Conservation (phyloP, 2,329 filamentous ascomycete genomes). For the Albifimbria verrucaria region DNA sequence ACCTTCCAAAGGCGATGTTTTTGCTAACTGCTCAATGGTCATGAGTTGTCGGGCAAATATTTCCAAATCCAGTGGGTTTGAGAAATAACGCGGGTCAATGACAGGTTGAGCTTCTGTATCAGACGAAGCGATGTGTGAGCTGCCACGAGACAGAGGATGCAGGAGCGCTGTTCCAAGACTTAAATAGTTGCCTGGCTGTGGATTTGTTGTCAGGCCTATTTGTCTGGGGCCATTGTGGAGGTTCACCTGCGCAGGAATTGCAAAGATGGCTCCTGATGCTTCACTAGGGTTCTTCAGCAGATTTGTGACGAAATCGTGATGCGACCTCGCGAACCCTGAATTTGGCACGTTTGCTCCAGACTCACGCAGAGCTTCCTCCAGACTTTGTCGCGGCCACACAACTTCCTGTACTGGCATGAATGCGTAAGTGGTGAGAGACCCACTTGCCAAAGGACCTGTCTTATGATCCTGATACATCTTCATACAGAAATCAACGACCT, state of each 20-base stretch:
- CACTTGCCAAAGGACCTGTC: conserved; percentile 14
- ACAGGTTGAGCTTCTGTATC: not conserved
- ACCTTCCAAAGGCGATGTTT: not conserved
- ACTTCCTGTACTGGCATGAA: conserved; percentile 16
- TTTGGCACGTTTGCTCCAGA: conserved; percentile 6
- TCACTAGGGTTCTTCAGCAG: conserved; percentile 13
- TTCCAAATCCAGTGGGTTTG: not conserved
- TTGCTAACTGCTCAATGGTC: not conserved
- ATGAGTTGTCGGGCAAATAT: not conserved
- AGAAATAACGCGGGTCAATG: not conserved
- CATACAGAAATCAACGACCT: conserved; percentile 5
- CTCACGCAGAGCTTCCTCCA: not conserved
- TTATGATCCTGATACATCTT: conserved; percentile 14
- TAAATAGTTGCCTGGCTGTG: not conserved
- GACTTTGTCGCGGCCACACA: not conserved
- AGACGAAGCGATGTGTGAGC: not conserved
- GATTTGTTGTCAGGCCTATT: not conserved
- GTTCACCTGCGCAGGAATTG: conserved; percentile 19
- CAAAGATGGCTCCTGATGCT: conserved; percentile 16
- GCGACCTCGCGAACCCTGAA: conserved; percentile 6
- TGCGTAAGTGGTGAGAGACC: conserved; percentile 14
- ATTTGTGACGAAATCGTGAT: conserved; percentile 11
- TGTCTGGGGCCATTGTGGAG: conserved; percentile 13
- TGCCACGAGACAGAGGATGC: not conserved
- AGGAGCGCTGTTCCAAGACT: not conserved